phyloP scores from a whole-genome alignment of 2,329 filamentous ascomycete species.

The Cryphonectria parasitica region DNA sequence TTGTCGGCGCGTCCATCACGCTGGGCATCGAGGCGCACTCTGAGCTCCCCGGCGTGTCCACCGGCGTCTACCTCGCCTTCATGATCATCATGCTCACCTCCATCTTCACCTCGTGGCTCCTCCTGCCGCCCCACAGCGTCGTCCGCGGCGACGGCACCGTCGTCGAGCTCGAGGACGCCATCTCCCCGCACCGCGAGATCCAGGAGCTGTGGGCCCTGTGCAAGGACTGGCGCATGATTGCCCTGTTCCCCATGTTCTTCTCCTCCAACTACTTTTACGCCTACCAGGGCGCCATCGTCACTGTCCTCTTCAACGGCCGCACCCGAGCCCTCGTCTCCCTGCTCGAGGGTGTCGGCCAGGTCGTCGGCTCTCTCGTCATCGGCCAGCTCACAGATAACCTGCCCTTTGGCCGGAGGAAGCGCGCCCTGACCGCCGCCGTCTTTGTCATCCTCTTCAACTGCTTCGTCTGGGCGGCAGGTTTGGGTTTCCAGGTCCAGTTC shows the following conservation, averaged over 20 bases:
- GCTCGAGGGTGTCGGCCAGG: slow-evolving; percentile 74
- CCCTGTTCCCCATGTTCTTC: slow-evolving; percentile 82
- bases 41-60: slow-evolving; percentile 32
- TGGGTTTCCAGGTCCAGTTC: slow-evolving; percentile 67
- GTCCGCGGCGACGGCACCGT: slow-evolving; percentile 32
- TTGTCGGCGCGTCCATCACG: slow-evolving; percentile 35
- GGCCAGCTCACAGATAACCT: slow-evolving; percentile 65
- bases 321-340: slow-evolving; percentile 74
- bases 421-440: slow-evolving; percentile 62
- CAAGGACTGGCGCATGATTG: slow-evolving; percentile 52
- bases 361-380: slow-evolving; percentile 69
- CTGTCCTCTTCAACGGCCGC: slow-evolving; percentile 71
- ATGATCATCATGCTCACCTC: slow-evolving; percentile 34
- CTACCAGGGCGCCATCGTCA: slow-evolving; percentile 77
- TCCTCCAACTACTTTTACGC: slow-evolving; percentile 84
- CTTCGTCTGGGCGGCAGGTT: slow-evolving; percentile 71
- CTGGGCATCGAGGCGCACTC: slow-evolving; percentile 32
- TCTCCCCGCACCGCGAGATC: slow-evolving; percentile 29
- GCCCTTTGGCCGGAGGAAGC: slow-evolving; percentile 57
- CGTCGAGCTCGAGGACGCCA: slow-evolving; percentile 30
- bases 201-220: slow-evolving; percentile 25
- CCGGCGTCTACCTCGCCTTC: slow-evolving; percentile 35
- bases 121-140: slow-evolving; percentile 31
- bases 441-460: slow-evolving; percentile 66
- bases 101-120: slow-evolving; percentile 29